Evolutionary conservation across 2,329 filamentous ascomycete species (phyloP), one percentile per base, ranked within the genome.

Genomic region (Metarhizium humberi): DNA sequence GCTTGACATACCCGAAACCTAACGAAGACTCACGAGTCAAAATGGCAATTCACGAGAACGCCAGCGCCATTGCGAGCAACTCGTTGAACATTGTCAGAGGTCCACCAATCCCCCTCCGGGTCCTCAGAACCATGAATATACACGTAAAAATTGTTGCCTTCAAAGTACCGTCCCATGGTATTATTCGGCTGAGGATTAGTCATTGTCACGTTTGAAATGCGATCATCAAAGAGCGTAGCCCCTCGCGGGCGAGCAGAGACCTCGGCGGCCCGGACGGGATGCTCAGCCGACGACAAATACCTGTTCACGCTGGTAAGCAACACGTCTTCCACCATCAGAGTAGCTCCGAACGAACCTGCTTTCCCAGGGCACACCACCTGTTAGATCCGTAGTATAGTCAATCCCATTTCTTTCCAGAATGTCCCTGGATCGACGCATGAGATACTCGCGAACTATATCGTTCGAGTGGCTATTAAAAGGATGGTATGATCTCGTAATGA

Each of bases 31-130:
- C 64, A 80, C 78, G 80, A 82, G 71, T 96, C 94, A 66, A 94
- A 96, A 67, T 97, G 94, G 18, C 92, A 92, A 68, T 96, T 97
- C 61, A 97, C 88, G 48, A 99, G 78, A 18, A 96, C 90, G 36
- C 91, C 90, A 18, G 88, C 87, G 58, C 82, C 82, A 8, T 80
- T 78, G 58, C 78, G 77, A 25, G 77, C 76, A 58, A 73, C 71
- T 59, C 73, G 70, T 46, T 69, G 70, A 42, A 71, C 70, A 40
- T 64, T 62, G 42, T 61, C 66, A 48, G 67, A 69, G 38, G 78
- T 76, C 88, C 87, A 95, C 87, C 89, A 95, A 47, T 82, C 77
- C 8, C 85, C 84, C 34, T 80, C 74, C 30, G 86, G 81, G 61
- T 92, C 90, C 53, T 91, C 82, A 42, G 78, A 82, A 36, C 94